phyloP scores from a whole-genome alignment of 805 yeast genomes.

The Hanseniaspora pseudoguilliermondii region DNA sequence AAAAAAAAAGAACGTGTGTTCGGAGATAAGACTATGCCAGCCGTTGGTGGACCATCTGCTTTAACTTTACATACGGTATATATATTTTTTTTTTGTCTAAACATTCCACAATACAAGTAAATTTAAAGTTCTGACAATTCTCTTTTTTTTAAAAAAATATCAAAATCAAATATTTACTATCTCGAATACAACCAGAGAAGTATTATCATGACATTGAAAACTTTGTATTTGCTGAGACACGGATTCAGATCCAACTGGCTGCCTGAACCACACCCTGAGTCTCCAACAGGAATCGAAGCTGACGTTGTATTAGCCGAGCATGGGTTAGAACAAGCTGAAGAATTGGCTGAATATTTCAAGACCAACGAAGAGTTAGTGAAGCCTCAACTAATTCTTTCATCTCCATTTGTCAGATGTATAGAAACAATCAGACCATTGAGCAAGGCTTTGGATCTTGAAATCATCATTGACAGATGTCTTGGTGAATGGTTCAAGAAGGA shows the following conservation, averaged over 20 bases:
- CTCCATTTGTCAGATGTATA: constrained; percentile 84
- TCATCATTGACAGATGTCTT: constrained; percentile 65
- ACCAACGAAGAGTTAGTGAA: constrained; percentile 29
- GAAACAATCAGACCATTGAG: constrained; percentile 70
- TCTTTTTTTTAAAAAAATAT: no score
- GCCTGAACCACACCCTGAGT: constrained; percentile 54
- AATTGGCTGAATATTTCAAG: constrained; percentile 45
- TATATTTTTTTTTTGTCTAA: no score
- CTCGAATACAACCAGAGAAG: no score
- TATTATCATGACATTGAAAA: no score
- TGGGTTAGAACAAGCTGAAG: constrained; percentile 78
- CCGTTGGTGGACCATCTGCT: no score
- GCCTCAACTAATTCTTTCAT: constrained; percentile 59
- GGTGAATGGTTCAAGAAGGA: constrained; percentile 86
- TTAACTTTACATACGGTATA: no score
- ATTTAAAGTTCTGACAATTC: no score
- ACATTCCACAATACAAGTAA: no score
- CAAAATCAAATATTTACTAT: no score
- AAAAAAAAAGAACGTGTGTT: no score
- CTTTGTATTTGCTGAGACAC: constrained; percentile 66
- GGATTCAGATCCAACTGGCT: constrained; percentile 87
- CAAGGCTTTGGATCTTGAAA: constrained; percentile 40
- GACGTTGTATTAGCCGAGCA: constrained; percentile 82
- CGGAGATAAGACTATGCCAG: no score
- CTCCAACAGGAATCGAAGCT: constrained; percentile 80